Evolutionary conservation across 2,329 filamentous ascomycete genomes (phyloP).

Genomic region (Neoscytalidium dimidiatum): DNA sequence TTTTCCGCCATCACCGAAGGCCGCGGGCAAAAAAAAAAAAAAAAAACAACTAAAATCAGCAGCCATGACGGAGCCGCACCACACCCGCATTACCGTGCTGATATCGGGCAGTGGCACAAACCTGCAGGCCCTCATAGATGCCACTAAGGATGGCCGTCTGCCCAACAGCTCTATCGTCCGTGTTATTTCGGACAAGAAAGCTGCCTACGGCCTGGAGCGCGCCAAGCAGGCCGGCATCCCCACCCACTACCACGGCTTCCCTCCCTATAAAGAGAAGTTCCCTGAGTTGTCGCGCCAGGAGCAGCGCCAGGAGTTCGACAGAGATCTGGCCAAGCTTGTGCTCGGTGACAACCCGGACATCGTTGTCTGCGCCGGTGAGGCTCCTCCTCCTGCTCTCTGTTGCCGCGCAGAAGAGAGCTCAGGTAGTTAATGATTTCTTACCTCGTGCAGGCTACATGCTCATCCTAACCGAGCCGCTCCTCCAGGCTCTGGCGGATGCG

Average conservation of each 20-base stretch:
- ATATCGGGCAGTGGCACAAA: constrained; percentile 68
- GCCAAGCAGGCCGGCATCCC: constrained; percentile 65
- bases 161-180: constrained; percentile 59
- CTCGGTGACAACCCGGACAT: constrained; percentile 68
- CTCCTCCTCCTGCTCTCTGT: neutral
- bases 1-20: neutral
- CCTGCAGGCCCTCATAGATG: constrained; percentile 74
- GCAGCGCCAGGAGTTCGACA: constrained; percentile 68
- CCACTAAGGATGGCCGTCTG: constrained; percentile 48
- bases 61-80: constrained; percentile 19
- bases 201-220: constrained; percentile 65
- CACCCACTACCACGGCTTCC: constrained; percentile 78
- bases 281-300: constrained; percentile 51
- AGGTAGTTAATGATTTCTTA: constrained; percentile 32
- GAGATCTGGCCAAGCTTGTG: constrained; percentile 69
- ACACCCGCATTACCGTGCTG: constrained; percentile 59
- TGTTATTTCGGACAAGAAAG: constrained; percentile 61
- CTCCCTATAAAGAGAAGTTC: constrained; percentile 73
- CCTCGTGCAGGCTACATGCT: constrained; percentile 72
- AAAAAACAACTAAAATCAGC: neutral
- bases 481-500: constrained; percentile 65
- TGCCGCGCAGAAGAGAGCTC: neutral
- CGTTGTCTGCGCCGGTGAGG: constrained; percentile 63
- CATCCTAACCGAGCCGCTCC: constrained; percentile 69
- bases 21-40: neutral